phyloP scores from a whole-genome alignment of 1,284 basidiomycete genomes.

The Moesziomyces parantarcticus region DNA sequence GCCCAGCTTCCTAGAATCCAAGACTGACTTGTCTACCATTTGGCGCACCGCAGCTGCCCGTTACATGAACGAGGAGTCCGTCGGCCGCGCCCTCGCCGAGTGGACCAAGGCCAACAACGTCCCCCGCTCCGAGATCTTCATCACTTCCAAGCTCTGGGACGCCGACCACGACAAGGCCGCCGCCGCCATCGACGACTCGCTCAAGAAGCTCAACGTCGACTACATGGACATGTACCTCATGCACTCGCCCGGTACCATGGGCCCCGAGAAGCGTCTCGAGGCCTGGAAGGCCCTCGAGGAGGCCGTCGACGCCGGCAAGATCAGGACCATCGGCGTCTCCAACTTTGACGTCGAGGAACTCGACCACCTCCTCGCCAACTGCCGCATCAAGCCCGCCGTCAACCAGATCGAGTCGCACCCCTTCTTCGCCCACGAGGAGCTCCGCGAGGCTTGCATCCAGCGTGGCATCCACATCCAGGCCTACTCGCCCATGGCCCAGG shows the following conservation, averaged over 20 bases:
- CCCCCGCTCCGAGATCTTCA: constrained; percentile 66
- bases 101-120: constrained; percentile 60
- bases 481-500: constrained; percentile 67
- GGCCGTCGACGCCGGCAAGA: constrained; percentile 65
- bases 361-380: constrained; percentile 62
- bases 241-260: constrained; percentile 66
- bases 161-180: constrained; percentile 64
- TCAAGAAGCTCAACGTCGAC: constrained; percentile 64
- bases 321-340: constrained; percentile 66
- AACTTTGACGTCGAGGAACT: constrained; percentile 67
- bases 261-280: constrained; percentile 57
- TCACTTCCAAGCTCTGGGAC: constrained; percentile 68
- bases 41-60: constrained; percentile 48
- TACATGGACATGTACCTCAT: constrained; percentile 67
- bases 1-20: too few relatives aligned
- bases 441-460: constrained; percentile 61
- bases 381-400: constrained; percentile 65
- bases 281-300: constrained; percentile 66
- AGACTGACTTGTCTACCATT: not conserved
- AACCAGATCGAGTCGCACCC: constrained; percentile 68
- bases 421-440: constrained; percentile 66
- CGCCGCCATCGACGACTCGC: constrained; percentile 65
- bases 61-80: constrained; percentile 67
- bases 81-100: constrained; percentile 65
- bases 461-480: constrained; percentile 66